phyloP scores from a whole-genome alignment of 2,329 filamentous ascomycete genomes.

The Kalaharituber pfeilii region DNA sequence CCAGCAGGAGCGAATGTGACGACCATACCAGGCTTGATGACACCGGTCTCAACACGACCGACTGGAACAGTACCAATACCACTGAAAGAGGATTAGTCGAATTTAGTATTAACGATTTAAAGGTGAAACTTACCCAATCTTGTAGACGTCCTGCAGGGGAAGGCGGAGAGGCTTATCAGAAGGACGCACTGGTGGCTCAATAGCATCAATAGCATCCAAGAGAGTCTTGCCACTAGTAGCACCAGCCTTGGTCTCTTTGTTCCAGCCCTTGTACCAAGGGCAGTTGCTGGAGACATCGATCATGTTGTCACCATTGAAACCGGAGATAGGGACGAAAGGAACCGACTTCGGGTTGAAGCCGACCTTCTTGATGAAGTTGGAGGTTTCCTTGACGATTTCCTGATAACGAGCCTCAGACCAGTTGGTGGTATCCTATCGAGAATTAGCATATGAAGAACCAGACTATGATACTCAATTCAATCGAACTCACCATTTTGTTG shows the following conservation, averaged over 20 bases:
- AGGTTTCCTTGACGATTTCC: slow-evolving; percentile 97
- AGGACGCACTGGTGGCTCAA: slow-evolving; percentile 82
- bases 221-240: slow-evolving; percentile 92
- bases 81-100: slow-evolving; percentile 12
- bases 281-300: slow-evolving; percentile 73
- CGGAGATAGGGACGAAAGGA: slow-evolving; percentile 98
- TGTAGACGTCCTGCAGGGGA: slow-evolving; percentile 99
- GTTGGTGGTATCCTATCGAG: not conserved
- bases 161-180: slow-evolving; percentile 99
- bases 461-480: too few species aligned
- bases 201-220: slow-evolving; percentile 94
- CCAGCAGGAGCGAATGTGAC: slow-evolving; percentile 96
- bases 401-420: slow-evolving; percentile 46
- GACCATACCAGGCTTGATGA: slow-evolving; percentile 81
- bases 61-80: slow-evolving; percentile 99
- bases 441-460: not conserved
- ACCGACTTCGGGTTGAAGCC: slow-evolving; percentile 99
- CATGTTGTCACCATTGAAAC: slow-evolving; percentile 99
- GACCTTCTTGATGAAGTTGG: slow-evolving; percentile 99
- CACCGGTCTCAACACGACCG: slow-evolving; percentile 99
- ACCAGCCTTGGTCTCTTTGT: slow-evolving; percentile 86
- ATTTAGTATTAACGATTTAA: not conserved
- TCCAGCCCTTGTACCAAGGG: slow-evolving; percentile 99
- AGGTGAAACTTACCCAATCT: slow-evolving; percentile 50
- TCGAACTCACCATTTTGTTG: slow-evolving; percentile 72